phyloP scores from a whole-genome alignment of 371 early-diverging fungal genomes.

The Syncephalastrum contaminatum region DNA sequence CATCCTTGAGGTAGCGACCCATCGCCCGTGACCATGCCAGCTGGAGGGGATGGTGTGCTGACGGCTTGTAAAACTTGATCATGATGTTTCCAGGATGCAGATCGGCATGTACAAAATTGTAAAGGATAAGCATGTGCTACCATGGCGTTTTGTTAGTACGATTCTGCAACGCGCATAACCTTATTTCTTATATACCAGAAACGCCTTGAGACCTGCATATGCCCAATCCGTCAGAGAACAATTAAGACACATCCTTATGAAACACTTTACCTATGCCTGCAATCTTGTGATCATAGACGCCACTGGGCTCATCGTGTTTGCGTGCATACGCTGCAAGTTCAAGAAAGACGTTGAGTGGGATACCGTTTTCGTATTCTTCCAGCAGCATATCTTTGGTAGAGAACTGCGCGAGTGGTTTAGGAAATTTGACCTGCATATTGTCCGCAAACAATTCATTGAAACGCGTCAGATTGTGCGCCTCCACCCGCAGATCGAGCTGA shows the following conservation, averaged over 20 bases:
- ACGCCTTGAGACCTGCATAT: slow-evolving; percentile 44
- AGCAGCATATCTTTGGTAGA: slow-evolving; percentile 74
- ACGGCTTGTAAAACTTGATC: slow-evolving; percentile 77
- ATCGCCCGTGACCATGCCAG: slow-evolving; percentile 42
- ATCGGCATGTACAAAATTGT: slow-evolving; percentile 94
- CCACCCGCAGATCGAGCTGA: slow-evolving; percentile 87
- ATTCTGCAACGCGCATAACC: too few species aligned
- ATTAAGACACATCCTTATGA: not conserved
- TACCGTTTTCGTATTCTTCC: slow-evolving; percentile 79
- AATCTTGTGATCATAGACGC: slow-evolving; percentile 67
- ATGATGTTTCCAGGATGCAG: slow-evolving; percentile 94
- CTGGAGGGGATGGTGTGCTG: slow-evolving; percentile 58
- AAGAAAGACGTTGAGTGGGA: slow-evolving; percentile 76
- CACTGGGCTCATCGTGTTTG: slow-evolving; percentile 25
- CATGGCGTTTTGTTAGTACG: not conserved
- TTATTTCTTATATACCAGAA: slow-evolving; percentile 34
- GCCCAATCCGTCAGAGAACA: not conserved
- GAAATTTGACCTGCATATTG: slow-evolving; percentile 62
- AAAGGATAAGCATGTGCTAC: slow-evolving; percentile 85
- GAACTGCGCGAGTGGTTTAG: slow-evolving; percentile 63
- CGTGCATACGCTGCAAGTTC: slow-evolving; percentile 38
- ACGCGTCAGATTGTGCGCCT: slow-evolving; percentile 71
- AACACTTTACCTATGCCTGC: slow-evolving; percentile 64
- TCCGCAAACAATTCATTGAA: slow-evolving; percentile 73
- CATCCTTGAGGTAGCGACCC: slow-evolving; percentile 36